Evolutionary conservation across 1,284 basidiomycete species (phyloP), one percentile per base, ranked within the genome.

Genomic region (Cryptococcus jaspeensis): DNA sequence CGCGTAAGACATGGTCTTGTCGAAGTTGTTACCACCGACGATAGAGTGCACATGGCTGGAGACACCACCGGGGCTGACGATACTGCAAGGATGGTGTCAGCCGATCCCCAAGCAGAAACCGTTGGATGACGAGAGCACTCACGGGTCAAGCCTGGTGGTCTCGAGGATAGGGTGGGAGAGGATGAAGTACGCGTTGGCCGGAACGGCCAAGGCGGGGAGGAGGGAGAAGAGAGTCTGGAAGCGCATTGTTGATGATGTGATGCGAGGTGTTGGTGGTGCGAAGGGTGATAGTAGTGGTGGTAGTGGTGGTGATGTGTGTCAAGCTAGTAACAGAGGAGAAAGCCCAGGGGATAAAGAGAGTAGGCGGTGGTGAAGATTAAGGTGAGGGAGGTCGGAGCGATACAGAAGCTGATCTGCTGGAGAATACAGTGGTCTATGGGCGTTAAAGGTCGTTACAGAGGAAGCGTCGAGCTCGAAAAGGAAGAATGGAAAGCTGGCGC

Each of bases 1-100:
- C 50, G 65, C 70, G 56, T 70, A 73, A 37, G 64, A 64, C 63
- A 72, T 69, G n/a, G 61, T 62, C 58, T 71, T 60, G 63, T 69
- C 64, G 61, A 79, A 80, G 58, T 70, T 71, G 52, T 71, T 73
- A n/a, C 75, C 77, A 49, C 80, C 80, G 39, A 74, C 71, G 46
- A 81, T 67, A 13, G 69, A 60, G 59, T 76, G 74, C 9, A 75
- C 66, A 57, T 76, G 74, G n/a, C 59, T 45, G 46, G 69, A 69
- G 38, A 73, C 53, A 0, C 12, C 54, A 23, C 74, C 74, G 18
- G 71, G 70, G 50, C 56, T 53, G 55, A 75, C 65, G 58, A 76
- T 72, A 35, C 70, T 72, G 53, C 23, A 4, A n/a, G n/a, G n/a
- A n/a, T 5, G 22, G n/a, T 6, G 48, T 55, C 25, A 37, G 44